Base-by-base conservation (phyloP, 352 stramenopile species). In the Pythium scleroteichum region DNA sequence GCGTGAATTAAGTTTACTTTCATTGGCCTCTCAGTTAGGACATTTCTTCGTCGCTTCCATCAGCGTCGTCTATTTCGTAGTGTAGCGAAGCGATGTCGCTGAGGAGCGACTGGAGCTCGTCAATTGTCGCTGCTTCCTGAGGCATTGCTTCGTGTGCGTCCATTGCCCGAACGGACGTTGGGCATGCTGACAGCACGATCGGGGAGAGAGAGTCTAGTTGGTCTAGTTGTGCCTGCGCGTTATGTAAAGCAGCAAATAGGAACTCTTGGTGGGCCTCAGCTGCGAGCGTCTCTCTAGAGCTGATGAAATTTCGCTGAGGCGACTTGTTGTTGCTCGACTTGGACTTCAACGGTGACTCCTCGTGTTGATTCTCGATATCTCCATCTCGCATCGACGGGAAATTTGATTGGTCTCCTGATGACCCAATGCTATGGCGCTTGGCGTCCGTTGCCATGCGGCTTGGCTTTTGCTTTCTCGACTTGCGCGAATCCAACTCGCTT, bases 201-300 rank as follows among this genome's bases (percentile, higher is more conserved):
- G 73, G 74, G 22, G 68, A 56, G 19, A 88, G 59, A 6, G 73
- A 76, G 49, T 83, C 78, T 19, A 86, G 73, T 14, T 83, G 67
- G 29, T 87, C 75, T 40, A 88, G 54, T 68, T 91, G 82, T 17
- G 72, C 65, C 60, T 89, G 72, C 2, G 78, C 82, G 48, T 89
- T 72, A 5, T 76, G 79, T 4, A 91, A 63, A 33, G 79, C 78
- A 3, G 74, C 76, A 19, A 89, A 78, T 16, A 91, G 62, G 38
- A 85, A 91, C 19, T 73, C 70, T 45, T 85, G 76, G 46, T 91
- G 78, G 32, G 66, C 70, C 42, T 84, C 78, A 0, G 78, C 78
- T 10, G 76, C 79, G 48, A 64, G 63, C 14, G 82, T 75, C 33
- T 89, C 82, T 3, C 74, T 59, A 0, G 68, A 75, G 41, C 82